Percentiles rank a stretch among this genome's conserved stretches.
phyloP scores from a whole-genome alignment of 2,329 filamentous ascomycete species.

The Zasmidium angulare region DNA sequence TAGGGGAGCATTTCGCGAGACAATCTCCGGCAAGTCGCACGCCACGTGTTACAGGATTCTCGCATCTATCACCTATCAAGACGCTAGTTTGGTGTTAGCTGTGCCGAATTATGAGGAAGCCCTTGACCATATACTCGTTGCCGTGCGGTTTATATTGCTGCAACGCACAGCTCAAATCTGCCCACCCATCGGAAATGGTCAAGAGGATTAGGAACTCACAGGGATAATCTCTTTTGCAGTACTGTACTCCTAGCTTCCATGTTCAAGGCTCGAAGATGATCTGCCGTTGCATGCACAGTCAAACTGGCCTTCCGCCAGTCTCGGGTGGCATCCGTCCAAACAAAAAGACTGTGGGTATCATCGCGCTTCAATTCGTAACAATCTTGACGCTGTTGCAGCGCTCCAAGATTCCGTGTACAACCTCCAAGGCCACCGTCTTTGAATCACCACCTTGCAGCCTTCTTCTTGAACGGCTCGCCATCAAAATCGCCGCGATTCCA shows the following conservation, averaged over 20 bases:
- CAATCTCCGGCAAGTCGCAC: background rate
- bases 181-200: background rate
- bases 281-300: background rate
- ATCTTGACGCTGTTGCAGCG: no score
- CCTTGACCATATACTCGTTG: background rate
- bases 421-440: background rate
- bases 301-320: no score
- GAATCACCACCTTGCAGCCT: slow-evolving; percentile 33
- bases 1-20: no score
- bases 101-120: background rate
- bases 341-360: background rate
- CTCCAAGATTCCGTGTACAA: no score
- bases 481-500: slow-evolving; percentile 40
- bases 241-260: background rate
- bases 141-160: background rate
- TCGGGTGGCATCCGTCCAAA: no score
- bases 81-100: background rate
- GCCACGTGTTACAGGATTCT: background rate
- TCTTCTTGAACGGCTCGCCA: slow-evolving; percentile 27
- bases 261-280: background rate
- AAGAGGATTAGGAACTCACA: background rate
- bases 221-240: background rate
- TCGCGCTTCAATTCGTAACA: background rate
- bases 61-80: background rate
- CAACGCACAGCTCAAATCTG: background rate